Base-by-base conservation (phyloP, 1,284 basidiomycete species). In the Apiotrichum brassicae region DNA sequence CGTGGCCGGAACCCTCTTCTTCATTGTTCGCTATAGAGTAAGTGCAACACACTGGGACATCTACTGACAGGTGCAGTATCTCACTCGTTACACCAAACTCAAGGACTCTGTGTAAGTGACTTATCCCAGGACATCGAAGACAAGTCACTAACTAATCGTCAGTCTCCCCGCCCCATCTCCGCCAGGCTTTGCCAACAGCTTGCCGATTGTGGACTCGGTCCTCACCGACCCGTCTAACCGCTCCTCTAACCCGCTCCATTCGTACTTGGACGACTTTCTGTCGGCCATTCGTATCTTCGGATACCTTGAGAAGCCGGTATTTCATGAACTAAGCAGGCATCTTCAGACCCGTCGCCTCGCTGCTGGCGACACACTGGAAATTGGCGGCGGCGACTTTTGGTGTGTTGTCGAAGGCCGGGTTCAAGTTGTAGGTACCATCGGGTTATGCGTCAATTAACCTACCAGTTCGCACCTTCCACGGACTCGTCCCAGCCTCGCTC, bases 271-370 rank as follows among this genome's bases (percentile, higher is more conserved):
- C 67, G 93, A 97, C 63, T 95, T 97, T 65, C 72, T 97, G 39
- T 85, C 92, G 58, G 92, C 92, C 5, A 87, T 97, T 51, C 81
- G 91, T 47, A 87, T 97, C 11, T 97, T 97, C 64, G 93, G 92
- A 20, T 97, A 94, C 68, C 77, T 95, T 25, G 91, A 95, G 74
- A 93, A 92, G 72, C 91, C 91, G 0, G 90, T 91, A 56, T 97
- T 97, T 68, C 91, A 95, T 64, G 92, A 97, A 73, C 80, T 97
- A 34, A 90, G 90, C 1, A 79, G 92, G 44, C 90, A 95, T 73
- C 75, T 97, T 18, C 92, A 95, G 70, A 97, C 93, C 0, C 80
- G 89, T 55, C 78, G 91, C 18, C 77, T 97, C 24, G 86, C 94
- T 46, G 93, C 92, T 2, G 92, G 72, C 6, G 92, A 46, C 84